Evolutionary conservation across 1,139 yeast genomes (phyloP), one percentile per base, ranked within the genome.

Genomic region (Yamadazyma jaroonii): DNA sequence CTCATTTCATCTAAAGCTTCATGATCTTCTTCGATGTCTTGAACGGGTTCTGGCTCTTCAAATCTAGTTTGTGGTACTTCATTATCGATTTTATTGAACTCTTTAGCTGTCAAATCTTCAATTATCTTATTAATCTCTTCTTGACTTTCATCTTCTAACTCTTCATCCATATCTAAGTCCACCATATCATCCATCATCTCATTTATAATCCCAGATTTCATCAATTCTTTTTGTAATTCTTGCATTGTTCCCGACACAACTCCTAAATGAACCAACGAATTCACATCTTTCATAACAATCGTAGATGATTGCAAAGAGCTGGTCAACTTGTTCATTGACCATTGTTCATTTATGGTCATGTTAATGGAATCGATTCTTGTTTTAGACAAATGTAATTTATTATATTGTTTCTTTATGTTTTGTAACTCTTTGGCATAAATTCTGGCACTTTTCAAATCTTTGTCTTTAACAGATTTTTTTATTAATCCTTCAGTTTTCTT

Each of bases 111-210:
- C 46, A 49, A 73, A 58, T 49, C 68, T 53, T 48, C 74, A 61
- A 53, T 68, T 29, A 74, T 73, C 58, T 72, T 74, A 40, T 73
- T 66, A 34, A 77, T 68, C 54, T 87, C 94, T 29, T 80, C 87
- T 47, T 83, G 88, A 2, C 84, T 82, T 43, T 79, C 84, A 35
- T 76, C 79, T 37, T 83, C 82, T 44, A 79, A 74, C 41, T 83
- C 87, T 30, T 72, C 84, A 38, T 81, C 71, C 36, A 74, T 79
- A 29, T 82, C 70, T 38, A 75, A 64, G 45, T 90, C 97, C 41
- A 92, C 69, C 52, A 88, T 81, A 55, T 94, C 98, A 40, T 86
- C 89, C 60, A 90, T 81, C 97, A 94, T 92, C 56, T 94, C 98
- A 50, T 86, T 89, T 43, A 94, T 89, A 35, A 94, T 77, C 0